Base-by-base conservation (phyloP, 2,329 filamentous ascomycete species). In the Colletotrichum magnum region DNA sequence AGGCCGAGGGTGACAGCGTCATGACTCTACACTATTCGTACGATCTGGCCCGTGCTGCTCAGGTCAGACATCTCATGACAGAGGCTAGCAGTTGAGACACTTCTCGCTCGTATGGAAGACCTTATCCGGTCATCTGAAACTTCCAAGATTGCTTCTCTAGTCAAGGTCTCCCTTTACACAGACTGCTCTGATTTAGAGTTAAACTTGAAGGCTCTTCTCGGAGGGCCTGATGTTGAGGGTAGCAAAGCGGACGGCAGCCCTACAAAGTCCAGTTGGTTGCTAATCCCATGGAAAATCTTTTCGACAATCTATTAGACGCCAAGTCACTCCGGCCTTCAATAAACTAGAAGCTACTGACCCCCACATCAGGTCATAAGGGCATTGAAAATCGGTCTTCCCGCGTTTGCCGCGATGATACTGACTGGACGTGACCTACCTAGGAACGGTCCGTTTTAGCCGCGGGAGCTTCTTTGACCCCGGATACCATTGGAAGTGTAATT, bases 111-210 rank as follows among this genome's bases (percentile, higher is more conserved):
- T 51, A 26, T 52, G 26, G 16, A 43, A 47, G 63, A 39, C 36
- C 65, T 9, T n/a, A 28, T 64, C 39, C 18, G 59, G 45, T 18
- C n/a, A 43, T 53, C 47, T 58, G 65, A 53, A 26, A 58, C 59
- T 16, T 12, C 6, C 15, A 47, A 2, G 13, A 18, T 6, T 24
- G 12, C 32, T 13, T 16, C 39, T 15, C n/a, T 24, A 7, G 13
- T 18, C 36, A 54, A 36, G 26, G 59, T 45, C 6, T 47, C n/a
- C 26, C 41, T 60, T 41, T 28, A 18, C 13, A 4, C 13, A 12
- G 28, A 26, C 15, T 32, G 28, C 13, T 24, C 5, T 16, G 24
- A 26, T 52, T 59, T 56, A 50, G 21, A 59, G 61, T 51, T 62
- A 47, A 62, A 47, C 48, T 47, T 54, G 47, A 9, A 36, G 45